Base-by-base conservation (phyloP, 31 red algal species). In the Endocladia muricata region DNA sequence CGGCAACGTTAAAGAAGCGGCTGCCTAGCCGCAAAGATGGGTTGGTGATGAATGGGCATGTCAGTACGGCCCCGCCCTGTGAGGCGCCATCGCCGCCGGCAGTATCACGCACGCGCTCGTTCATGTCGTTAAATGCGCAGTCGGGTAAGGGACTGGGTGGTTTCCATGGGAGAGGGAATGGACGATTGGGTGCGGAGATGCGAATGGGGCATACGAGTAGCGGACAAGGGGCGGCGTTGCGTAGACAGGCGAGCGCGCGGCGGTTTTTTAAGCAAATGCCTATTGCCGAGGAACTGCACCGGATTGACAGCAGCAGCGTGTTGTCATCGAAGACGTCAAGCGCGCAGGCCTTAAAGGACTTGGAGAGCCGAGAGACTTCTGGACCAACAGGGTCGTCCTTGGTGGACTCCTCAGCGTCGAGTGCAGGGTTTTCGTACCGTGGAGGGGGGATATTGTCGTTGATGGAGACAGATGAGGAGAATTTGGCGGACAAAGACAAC, bases 1-100 rank as follows among this genome's bases (percentile, higher is more conserved):
- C 83, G 71, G 83, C 74, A 0, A 87, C 83, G 37, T 42, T 87
- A 32, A 87, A 77, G 49, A 64, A 68, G 35, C 56, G 74, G 28
- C 34, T 87, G 40, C 73, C 49, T 1, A 48, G 73, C 11, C 3
- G 26, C 37, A 76, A 60, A 3, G 52, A 57, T 39, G 31, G 52
- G 4, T 62, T 2, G 2, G 0, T 35, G 29, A 28, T 25, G 44
- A 19, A 49, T 19, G 8, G 11, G 11, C 19, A 8, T 19, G 44
- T 49, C 19, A 19, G 11, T 8, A 19, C 8, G 11, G 11, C 11
- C 19, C 8, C 11, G 44, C 44, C 44, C 44, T 13, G 19, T 8
- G 8, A 13, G 44, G 44, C 11, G 19, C 11, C 44, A 19, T 13
- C 11, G 44, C 8, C 8, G 11, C 11, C 11, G 7, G 9, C 17